Base-by-base conservation (phyloP, 2,329 filamentous ascomycete genomes). In the Macrophomina phaseolina region DNA sequence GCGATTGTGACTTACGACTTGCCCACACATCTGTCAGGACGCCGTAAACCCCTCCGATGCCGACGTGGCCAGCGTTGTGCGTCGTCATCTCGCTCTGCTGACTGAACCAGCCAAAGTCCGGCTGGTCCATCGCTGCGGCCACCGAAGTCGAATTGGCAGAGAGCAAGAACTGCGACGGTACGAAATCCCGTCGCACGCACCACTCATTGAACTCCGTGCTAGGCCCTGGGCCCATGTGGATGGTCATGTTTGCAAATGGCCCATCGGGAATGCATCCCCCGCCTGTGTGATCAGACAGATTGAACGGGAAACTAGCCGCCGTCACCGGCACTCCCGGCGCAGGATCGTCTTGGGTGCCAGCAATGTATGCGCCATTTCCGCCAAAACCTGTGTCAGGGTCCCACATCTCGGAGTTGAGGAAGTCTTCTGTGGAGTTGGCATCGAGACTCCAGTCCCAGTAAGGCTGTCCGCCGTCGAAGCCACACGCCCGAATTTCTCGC, bases 201-300 rank as follows among this genome's bases (percentile, higher is more conserved):
- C 23, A 23, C 23, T 23, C 23, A 23, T 23, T 23, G 23, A 23
- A 23, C 23, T 23, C 23, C 23, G 23, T 23, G 23, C 23, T 23
- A 23, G 23, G 23, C 23, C 23, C 23, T 23, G 23, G 23, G 23
- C 85, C 85, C 0, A 83, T 76, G 66, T 80, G 81, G 42, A 82
- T 78, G 1, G 69, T 71, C 70, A 71, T 75, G 70, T 86, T 78
- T 69, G 78, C 81, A 75, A 87, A 86, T 0, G 85, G 85, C 0
- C 85, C 85, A 0, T 77, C 79, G 16, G 74, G 78, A 2, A 89
- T 78, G 71, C 85, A 88, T 1, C 86, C 86, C 40, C 86, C 86
- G 8, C 86, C 86, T 5, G 51, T 28, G 18, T 45, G 23, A 4
- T 51, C 40, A n/a, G 51, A 30, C 8, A 65, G 49, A 30, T 18